phyloP scores from a whole-genome alignment of 2,329 filamentous ascomycete species.

The Arthrobotrys musiformis region DNA sequence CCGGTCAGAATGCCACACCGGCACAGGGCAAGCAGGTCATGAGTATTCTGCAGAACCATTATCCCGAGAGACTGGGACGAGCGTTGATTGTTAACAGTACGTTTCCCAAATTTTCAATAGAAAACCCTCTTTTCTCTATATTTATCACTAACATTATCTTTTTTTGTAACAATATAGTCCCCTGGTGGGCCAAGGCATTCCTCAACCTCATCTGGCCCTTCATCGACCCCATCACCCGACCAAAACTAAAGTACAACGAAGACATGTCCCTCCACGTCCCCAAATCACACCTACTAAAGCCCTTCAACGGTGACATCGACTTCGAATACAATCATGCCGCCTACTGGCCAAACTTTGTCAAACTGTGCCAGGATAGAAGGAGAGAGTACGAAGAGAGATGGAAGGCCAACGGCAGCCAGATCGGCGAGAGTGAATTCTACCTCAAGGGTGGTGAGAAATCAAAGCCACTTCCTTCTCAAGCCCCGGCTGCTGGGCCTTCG shows the following conservation, averaged over 20 bases:
- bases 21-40: slow-evolving; percentile 84
- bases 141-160: slow-evolving; percentile 7
- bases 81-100: slow-evolving; percentile 88
- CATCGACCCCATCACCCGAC: slow-evolving; percentile 90
- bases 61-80: slow-evolving; percentile 88
- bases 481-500: slow-evolving; percentile 1
- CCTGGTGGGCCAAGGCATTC: slow-evolving; percentile 87
- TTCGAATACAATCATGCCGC: slow-evolving; percentile 89
- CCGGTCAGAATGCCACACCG: slow-evolving; percentile 79
- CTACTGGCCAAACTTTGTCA: slow-evolving; percentile 89
- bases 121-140: background rate
- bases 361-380: slow-evolving; percentile 74
- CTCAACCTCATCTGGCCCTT: slow-evolving; percentile 97
- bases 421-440: slow-evolving; percentile 89
- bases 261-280: slow-evolving; percentile 85
- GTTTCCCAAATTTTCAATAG: slow-evolving; percentile 58
- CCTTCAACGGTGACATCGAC: slow-evolving; percentile 80
- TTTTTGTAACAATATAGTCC: slow-evolving; percentile 69
- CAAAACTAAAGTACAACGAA: slow-evolving; percentile 98
- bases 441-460: slow-evolving; percentile 74
- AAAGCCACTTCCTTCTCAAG: slow-evolving; percentile 56
- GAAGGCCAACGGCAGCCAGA: slow-evolving; percentile 79
- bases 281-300: slow-evolving; percentile 80
- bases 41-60: slow-evolving; percentile 91
- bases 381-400: slow-evolving; percentile 75